phyloP scores from a whole-genome alignment of 495 filamentous ascomycete species.

The Parathielavia hyrcaniae region DNA sequence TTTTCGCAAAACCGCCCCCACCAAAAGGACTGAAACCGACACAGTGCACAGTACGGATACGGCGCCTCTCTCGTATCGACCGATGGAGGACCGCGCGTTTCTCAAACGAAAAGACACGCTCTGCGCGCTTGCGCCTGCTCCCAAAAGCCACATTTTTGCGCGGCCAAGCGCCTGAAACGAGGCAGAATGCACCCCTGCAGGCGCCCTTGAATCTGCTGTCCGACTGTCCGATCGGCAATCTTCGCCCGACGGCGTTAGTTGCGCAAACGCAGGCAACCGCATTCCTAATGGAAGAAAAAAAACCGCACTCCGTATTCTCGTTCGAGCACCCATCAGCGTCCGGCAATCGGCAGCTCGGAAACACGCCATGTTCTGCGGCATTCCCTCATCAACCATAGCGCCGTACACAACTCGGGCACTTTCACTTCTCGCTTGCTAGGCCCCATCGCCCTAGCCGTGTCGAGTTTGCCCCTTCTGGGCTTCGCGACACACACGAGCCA shows the following conservation, averaged over 20 bases:
- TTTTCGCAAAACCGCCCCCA: background rate
- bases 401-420: background rate
- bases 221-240: background rate
- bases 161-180: constrained; percentile 16
- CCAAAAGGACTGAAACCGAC: too few relatives aligned
- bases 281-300: too few relatives aligned
- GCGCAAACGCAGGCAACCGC: background rate
- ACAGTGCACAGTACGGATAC: too few relatives aligned
- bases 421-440: constrained; percentile 9
- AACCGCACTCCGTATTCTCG: background rate
- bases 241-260: background rate
- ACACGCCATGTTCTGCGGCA: background rate
- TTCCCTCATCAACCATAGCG: too few relatives aligned
- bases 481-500: too few relatives aligned
- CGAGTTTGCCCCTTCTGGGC: constrained; percentile 16
- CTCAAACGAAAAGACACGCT: too few relatives aligned
- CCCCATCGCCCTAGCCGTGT: constrained; percentile 18
- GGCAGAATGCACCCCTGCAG: background rate
- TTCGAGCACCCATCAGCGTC: background rate
- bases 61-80: too few relatives aligned
- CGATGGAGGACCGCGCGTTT: too few relatives aligned
- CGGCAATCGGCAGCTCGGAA: background rate
- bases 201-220: too few relatives aligned
- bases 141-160: constrained; percentile 16
- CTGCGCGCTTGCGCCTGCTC: constrained; percentile 14